Base-by-base conservation (phyloP, 495 filamentous ascomycete species). In the Parathielavia hyrcaniae region DNA sequence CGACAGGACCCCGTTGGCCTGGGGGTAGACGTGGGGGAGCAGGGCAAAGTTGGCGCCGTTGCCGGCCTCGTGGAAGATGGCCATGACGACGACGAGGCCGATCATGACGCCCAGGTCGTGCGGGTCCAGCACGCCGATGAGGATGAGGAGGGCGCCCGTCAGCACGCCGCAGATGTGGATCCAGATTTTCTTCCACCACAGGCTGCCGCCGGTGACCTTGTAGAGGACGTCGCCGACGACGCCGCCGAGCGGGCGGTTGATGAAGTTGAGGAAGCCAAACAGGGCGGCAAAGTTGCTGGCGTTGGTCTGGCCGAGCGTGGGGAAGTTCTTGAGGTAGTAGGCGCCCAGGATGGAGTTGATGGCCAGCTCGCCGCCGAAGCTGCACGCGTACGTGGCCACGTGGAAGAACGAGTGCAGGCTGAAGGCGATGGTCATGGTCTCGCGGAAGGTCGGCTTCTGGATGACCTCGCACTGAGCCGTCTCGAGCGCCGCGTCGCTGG, bases 21-120 rank as follows among this genome's bases (percentile, higher is more conserved):
- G 81, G 0, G 90, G 89, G 64, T 89, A 84, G 4, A 95, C 85
- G 64, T 95, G 91, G 47, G 91, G 91, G 3, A 95, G 83, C 30
- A 95, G 76, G 0, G 88, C 81, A 67, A 93, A 96, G 69, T 88
- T 92, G 10, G 85, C 87, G 1, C 91, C 91, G 64, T 96, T 96
- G 60, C 82, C 82, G 4, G 85, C 87, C 64, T 92, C 90, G 46
- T 90, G 74, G 78, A 95, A 95, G 66, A 95, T 78, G 0, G 89
- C 86, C 73, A 91, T 73, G 12, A 78, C 59, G 1, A 84, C 83
- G 1, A 92, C 72, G 16, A 96, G 79, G 2, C 89, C 90, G 53
- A 95, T 82, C 84, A 93, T 90, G 6, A 78, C 83, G 0, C 75
- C 62, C 47, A 87, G 64, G 16, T 71, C 58, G 22, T 83, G 78